Evolutionary conservation across 352 stramenopile species (phyloP), one percentile per base, ranked within the genome.

Genomic region (Plasmopara halstedii): DNA sequence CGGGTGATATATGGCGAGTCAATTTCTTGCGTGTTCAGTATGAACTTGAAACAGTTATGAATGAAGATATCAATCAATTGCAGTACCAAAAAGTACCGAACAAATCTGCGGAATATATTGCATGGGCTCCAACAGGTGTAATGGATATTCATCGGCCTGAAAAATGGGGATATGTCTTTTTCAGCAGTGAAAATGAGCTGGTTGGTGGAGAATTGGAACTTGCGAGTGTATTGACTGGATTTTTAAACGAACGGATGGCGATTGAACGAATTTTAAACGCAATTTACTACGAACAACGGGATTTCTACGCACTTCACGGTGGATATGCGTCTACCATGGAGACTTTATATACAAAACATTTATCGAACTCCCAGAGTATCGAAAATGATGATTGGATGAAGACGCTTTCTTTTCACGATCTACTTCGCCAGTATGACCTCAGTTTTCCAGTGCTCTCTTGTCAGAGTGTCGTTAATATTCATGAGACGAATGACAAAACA

Each of bases 11-110:
- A 38, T 95, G 82, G 81, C 71, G 86, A 17, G 81, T 95, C 31
- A 95, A 96, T 50, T 95, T 95, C 47, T 92, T 73, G 15, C 72
- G 85, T n/a, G 85, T 95, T 4, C 82, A 96, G 49, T 90, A 88
- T 40, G 50, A 83, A 21, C 46, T 88, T 0, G 50, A 69, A 19
- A 64, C 57, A 2, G 56, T 78, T 4, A 43, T 78, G 13, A 59
- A 85, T 23, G 31, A 50, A n/a, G 62, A 81, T 45, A 74, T 62
- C 14, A 59, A 67, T 18, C 60, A 74, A 27, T 38, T 77, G 2
- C 36, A 71, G 38, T 85, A 75, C 43, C 51, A 64, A 31, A 86
- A 83, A 51, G 53, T 82, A 4, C 60, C 67, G 0, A 56, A 74
- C 21, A 71, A 51, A 6, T 53, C 56, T 1, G 76, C 85, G 48